Evolutionary conservation across 148 eudicot species (phyloP).

Genomic region (Cornus florida): DNA sequence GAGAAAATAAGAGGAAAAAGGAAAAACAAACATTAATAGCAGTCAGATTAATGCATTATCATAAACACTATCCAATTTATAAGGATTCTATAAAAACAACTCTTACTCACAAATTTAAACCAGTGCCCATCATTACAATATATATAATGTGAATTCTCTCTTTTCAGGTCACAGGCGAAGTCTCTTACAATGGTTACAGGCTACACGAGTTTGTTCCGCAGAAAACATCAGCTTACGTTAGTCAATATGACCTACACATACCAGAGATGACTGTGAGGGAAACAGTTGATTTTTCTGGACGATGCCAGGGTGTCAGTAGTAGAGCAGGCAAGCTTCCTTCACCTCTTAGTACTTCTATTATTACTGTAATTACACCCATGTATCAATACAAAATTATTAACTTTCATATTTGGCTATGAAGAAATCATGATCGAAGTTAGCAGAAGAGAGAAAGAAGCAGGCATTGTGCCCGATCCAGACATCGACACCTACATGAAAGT

Average conservation of each 20-base stretch:
- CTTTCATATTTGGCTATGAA: slow-evolving; percentile 14
- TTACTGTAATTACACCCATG: background rate
- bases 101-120: no score
- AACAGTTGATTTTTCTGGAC: slow-evolving; percentile 72
- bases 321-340: slow-evolving; percentile 50
- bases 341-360: background rate
- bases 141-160: background rate
- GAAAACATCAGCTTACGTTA: slow-evolving; percentile 76
- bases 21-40: background rate
- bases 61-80: no score
- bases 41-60: background rate
- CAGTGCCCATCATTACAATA: no score
- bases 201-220: slow-evolving; percentile 66
- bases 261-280: slow-evolving; percentile 91
- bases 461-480: slow-evolving; percentile 73
- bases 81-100: no score
- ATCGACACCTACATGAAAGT: slow-evolving; percentile 89
- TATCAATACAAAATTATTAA: background rate
- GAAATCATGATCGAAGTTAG: slow-evolving; percentile 63
- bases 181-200: slow-evolving; percentile 70
- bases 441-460: slow-evolving; percentile 72
- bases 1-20: background rate
- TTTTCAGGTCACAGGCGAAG: slow-evolving; percentile 58
- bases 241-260: slow-evolving; percentile 79
- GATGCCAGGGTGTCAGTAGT: slow-evolving; percentile 77